These are phyloP conservation scores for Sicyos baderoa DNA, from an alignment of 306 rosid species.

Conservation along the genomic window DNA sequence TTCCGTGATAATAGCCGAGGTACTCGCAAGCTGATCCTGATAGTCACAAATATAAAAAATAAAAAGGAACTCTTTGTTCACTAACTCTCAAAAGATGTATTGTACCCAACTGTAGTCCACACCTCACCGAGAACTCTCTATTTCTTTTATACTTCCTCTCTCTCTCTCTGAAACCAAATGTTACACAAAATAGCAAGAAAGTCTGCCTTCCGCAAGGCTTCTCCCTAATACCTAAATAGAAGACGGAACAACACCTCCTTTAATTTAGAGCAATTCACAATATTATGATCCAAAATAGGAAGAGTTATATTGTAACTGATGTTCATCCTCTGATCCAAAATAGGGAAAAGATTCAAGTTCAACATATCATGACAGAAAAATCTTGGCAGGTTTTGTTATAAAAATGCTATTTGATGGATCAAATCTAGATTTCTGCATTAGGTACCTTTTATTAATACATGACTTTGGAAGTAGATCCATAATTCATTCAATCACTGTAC, in stretches of 20 bases:
- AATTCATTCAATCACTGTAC: too few species aligned
- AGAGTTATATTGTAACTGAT: too few species aligned
- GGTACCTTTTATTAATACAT: too few species aligned
- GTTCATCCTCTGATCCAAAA: not conserved
- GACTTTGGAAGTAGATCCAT: too few species aligned
- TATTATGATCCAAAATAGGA: not conserved
- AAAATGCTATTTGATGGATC: too few species aligned
- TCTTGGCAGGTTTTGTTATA: too few species aligned
- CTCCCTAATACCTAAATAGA: not conserved
- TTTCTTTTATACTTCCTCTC: not conserved
- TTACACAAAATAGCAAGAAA: not conserved
- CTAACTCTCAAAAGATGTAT: not conserved
- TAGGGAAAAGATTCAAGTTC: not conserved
- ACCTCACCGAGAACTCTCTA: not conserved
- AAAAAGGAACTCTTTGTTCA: constrained; percentile 7
- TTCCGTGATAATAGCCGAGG: too few species aligned
- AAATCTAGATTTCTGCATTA: too few species aligned
- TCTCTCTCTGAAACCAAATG: not conserved
- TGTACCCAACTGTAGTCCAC: not conserved
- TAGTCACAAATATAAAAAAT: too few species aligned
- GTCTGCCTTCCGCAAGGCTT: not conserved
- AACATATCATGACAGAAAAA: not conserved
- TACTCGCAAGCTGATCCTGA: too few species aligned
- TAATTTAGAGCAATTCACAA: not conserved
- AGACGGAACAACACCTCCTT: not conserved